Evolutionary conservation across 805 yeast species (phyloP), one percentile per base, ranked within the genome.

Genomic region (Jamesozyma rosinii): DNA sequence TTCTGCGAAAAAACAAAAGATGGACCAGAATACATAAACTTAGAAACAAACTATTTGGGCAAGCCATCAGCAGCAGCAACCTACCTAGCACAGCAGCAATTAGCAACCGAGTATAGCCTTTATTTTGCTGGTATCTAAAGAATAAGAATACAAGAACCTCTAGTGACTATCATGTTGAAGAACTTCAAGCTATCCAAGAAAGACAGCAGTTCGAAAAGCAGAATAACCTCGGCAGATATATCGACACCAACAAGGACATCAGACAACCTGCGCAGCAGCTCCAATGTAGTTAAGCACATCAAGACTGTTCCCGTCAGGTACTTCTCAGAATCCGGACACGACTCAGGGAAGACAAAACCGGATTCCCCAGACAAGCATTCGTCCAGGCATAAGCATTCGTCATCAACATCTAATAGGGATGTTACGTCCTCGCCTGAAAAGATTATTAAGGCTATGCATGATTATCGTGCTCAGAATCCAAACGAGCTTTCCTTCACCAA

Each of bases 381-480:
- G 29, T 39, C 40, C 42, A 36, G 42, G 43, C 21, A 38, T 32
- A 38, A 30, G 26, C 29, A 38, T 17, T 42, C 48, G 5, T 17
- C 21, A 10, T 45, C 49, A 11, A 30, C 44, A 1, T 38, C 53
- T 8, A 52, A 47, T 24, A 52, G 54, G 39, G 39, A 24, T 9
- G 11, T 38, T 17, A 31, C 49, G 4, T 34, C 51, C 5, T 43
- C 59, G 2, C 95, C 95, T 4, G 81, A 78, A 47, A 82, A 82
- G 57, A 95, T 86, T 37, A 86, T 92, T 46, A 80, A 79, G 49
- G 97, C 97, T 0, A 65, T 81, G 15, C 79, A 76, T 53, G 82
- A 81, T 56, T 89, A 89, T 63, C 68, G 68, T 35, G 83, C 95
- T 1, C 89, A 81, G 52, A 81, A 83, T 13, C 79, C 85, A 1